These are phyloP conservation scores for Calendula officinalis DNA, from an alignment of 129 eudicot genomes.

Conservation along the genomic window DNA sequence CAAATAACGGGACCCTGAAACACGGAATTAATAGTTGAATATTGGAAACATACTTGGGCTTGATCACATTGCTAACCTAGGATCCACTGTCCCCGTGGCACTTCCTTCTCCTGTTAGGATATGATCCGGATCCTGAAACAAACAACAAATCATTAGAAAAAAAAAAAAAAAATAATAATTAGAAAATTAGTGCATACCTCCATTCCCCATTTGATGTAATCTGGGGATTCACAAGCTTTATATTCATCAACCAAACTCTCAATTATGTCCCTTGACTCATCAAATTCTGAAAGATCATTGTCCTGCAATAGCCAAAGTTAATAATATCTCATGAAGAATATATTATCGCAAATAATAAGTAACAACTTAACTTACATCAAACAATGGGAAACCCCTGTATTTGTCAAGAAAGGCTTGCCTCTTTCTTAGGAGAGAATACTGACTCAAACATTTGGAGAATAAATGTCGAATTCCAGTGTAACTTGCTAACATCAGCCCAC, in stretches of 20 bases:
- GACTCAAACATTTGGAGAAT: constrained; percentile 83
- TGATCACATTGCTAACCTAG: constrained; percentile 57
- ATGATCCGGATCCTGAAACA: constrained; percentile 74
- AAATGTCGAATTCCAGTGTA: constrained; percentile 97
- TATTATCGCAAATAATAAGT: background rate
- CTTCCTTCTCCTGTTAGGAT: constrained; percentile 83
- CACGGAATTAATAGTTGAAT: background rate
- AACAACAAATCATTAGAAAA: no score
- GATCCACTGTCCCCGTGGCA: constrained; percentile 77
- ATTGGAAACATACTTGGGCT: constrained; percentile 24
- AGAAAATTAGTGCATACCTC: constrained; percentile 48
- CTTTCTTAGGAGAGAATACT: constrained; percentile 82
- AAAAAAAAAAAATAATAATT: no score
- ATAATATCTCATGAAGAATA: constrained; percentile 2
- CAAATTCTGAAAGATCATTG: constrained; percentile 93
- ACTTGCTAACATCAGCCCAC: constrained; percentile 24
- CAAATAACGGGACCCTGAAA: no score
- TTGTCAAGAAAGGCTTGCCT: constrained; percentile 95
- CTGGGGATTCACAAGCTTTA: constrained; percentile 97
- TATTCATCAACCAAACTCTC: constrained; percentile 98
- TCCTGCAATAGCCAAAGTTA: constrained; percentile 42
- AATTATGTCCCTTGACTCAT: constrained; percentile 91
- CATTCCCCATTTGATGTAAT: constrained; percentile 98
- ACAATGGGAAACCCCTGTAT: constrained; percentile 85
- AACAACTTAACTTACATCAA: constrained; percentile 64